Percentiles rank a stretch among this genome's conserved stretches.
These are phyloP conservation scores for Coemansia sp. DNA, from an alignment of 192 early-diverging fungal genomes.

Conservation along the genomic window DNA sequence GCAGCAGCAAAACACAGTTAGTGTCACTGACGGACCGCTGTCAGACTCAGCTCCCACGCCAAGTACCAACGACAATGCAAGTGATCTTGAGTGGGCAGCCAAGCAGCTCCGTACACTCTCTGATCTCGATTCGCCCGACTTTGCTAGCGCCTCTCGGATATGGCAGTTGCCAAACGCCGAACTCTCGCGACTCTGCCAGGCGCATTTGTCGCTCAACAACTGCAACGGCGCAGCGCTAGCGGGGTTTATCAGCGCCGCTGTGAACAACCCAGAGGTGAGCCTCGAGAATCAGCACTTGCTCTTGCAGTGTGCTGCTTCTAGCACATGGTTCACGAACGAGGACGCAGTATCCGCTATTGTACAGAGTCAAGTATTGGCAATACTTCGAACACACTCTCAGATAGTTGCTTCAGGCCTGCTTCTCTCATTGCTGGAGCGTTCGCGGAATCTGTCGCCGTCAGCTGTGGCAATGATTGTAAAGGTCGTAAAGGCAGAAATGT, in stretches of 20 bases:
- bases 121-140: conserved; percentile 18
- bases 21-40: neutral
- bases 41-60: neutral
- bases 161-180: conserved; percentile 38
- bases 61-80: neutral
- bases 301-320: conserved; percentile 14
- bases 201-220: conserved; percentile 18
- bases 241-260: conserved; percentile 21
- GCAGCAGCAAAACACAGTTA: neutral
- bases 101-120: conserved; percentile 22
- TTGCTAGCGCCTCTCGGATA: conserved; percentile 3
- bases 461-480: conserved; percentile 32
- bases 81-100: conserved; percentile 23
- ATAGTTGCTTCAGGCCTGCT: conserved; percentile 25
- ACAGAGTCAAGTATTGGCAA: conserved; percentile 29
- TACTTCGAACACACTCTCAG: conserved; percentile 22
- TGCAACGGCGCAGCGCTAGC: conserved; percentile 21
- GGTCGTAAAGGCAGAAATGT: conserved; percentile 28
- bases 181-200: conserved; percentile 21
- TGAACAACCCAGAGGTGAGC: conserved; percentile 24
- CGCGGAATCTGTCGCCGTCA: conserved; percentile 11
- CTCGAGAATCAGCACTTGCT: conserved; percentile 39
- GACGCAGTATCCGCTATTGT: conserved; percentile 42
- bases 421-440: conserved; percentile 21
- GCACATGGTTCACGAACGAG: conserved; percentile 19